These are phyloP conservation scores for Bretschneidera sinensis DNA, from an alignment of 345 rosid genomes.

Conservation along the genomic window DNA sequence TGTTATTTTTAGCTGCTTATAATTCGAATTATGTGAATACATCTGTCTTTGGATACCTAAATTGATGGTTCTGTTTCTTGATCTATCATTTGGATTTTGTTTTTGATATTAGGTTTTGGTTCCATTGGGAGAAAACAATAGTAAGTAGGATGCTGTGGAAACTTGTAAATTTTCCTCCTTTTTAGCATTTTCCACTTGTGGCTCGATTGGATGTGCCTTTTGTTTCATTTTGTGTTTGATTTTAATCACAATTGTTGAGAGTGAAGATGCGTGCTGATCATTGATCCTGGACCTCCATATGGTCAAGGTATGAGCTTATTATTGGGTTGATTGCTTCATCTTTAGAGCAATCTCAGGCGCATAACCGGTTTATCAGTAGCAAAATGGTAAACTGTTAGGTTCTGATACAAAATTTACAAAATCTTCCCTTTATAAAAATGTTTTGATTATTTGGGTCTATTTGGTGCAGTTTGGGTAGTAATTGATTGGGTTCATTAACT, in stretches of 20 bases:
- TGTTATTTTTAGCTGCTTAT: too few relatives aligned
- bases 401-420: too few relatives aligned
- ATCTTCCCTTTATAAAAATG: too few relatives aligned
- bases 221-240: not conserved
- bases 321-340: not conserved
- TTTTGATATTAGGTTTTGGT: not conserved
- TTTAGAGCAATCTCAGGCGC: not conserved
- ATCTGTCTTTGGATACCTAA: too few relatives aligned
- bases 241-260: not conserved
- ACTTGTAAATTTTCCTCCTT: too few relatives aligned
- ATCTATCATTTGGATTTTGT: not conserved
- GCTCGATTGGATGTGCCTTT: not conserved
- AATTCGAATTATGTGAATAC: too few relatives aligned
- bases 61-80: not conserved
- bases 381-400: too few relatives aligned
- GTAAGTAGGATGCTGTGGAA: too few relatives aligned
- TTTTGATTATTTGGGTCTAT: not conserved
- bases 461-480: constrained; percentile 4
- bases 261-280: not conserved
- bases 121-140: not conserved
- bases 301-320: too few relatives aligned
- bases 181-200: too few relatives aligned
- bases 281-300: not conserved
- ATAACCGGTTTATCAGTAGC: too few relatives aligned
- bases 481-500: not conserved